A percentile compares a stretch with the other conserved stretches of the same genome.
Conservation (phyloP, 345 rosid species). For the Laguncularia racemosa region DNA sequence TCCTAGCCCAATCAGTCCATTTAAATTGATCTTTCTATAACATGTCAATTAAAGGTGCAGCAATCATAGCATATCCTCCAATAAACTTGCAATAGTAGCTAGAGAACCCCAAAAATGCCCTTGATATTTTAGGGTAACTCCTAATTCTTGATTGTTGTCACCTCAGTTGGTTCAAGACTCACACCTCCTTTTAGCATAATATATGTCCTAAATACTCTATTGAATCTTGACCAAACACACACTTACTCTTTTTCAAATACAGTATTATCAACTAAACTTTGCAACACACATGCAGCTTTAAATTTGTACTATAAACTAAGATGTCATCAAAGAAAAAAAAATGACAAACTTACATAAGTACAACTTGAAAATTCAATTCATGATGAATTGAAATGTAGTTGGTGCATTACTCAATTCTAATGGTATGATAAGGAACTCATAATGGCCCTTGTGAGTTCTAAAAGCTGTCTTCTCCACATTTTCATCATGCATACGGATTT, state of each 20-base stretch:
- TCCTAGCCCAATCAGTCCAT: too few relatives aligned
- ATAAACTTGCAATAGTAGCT: too few relatives aligned
- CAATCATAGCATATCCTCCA: too few relatives aligned
- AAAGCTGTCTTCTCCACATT: too few relatives aligned
- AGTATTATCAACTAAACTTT: background rate
- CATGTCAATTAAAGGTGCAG: too few relatives aligned
- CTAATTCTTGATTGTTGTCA: background rate
- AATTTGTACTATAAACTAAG: background rate
- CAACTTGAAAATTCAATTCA: background rate
- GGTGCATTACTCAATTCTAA: background rate
- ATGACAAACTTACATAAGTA: background rate
- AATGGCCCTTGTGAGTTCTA: background rate
- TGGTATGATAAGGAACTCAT: background rate
- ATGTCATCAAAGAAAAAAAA: conserved; percentile 5
- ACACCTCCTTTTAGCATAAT: background rate
- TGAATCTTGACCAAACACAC: background rate
- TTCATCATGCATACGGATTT: background rate
- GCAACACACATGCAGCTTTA: background rate
- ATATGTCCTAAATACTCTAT: conserved; percentile 7
- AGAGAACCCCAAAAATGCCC: too few relatives aligned
- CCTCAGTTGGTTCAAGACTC: background rate
- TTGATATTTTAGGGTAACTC: background rate
- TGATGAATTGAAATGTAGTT: background rate
- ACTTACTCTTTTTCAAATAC: background rate
- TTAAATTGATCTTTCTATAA: too few relatives aligned